Conservation (phyloP, 208 protist species). For the Leishmania major region DNA sequence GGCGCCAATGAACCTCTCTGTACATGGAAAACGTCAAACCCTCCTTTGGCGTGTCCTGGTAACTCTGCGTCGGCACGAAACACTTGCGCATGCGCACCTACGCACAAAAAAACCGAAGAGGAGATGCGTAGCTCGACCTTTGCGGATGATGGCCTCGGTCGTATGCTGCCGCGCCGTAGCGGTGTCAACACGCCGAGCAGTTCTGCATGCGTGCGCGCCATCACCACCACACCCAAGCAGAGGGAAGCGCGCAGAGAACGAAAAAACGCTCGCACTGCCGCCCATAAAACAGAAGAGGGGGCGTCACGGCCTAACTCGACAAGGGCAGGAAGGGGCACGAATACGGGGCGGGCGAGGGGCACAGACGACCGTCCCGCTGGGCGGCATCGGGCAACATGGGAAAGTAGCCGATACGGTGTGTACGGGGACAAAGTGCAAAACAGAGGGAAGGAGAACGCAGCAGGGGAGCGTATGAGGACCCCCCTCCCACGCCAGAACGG, state of each 20-base stretch:
- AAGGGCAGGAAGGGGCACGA: not conserved
- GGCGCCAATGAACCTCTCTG: not conserved
- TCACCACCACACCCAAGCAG: no score
- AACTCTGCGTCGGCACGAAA: not conserved
- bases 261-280: not conserved
- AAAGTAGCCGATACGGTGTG: no score
- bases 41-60: not conserved
- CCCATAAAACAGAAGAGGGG: not conserved
- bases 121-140: not conserved
- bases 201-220: no score
- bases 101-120: not conserved
- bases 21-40: not conserved
- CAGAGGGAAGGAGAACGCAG: not conserved
- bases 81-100: not conserved
- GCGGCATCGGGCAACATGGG: not conserved
- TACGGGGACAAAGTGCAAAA: not conserved
- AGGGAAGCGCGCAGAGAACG: no score
- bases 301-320: not conserved
- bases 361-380: not conserved
- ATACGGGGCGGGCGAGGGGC: not conserved
- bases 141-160: no score
- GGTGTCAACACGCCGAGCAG: no score
- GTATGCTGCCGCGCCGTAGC: not conserved
- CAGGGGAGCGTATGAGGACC: not conserved
- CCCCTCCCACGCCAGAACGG: not conserved